Conservation (phyloP, 257 asterid genomes). For the Euphrasia confusa region DNA sequence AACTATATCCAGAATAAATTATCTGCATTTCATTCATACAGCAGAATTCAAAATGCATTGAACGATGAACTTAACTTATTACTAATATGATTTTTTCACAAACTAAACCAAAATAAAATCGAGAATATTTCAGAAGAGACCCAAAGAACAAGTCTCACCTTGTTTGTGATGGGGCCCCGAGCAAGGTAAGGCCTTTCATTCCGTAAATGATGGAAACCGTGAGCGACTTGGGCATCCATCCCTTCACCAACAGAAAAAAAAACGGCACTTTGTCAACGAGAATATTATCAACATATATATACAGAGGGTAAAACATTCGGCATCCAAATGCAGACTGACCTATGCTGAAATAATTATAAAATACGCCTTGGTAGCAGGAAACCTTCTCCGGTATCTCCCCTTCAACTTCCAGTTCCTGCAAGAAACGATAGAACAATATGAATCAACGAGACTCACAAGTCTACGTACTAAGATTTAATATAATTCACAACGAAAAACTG, state of each 20-base stretch:
- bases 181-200: slow-evolving; percentile 91
- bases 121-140: too few species aligned
- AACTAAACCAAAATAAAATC: background rate
- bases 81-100: background rate
- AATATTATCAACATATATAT: slow-evolving; percentile 16
- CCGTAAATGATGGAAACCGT: slow-evolving; percentile 92
- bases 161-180: slow-evolving; percentile 72
- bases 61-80: too few species aligned
- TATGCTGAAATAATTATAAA: slow-evolving; percentile 95
- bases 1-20: slow-evolving; percentile 88
- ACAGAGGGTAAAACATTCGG: slow-evolving; percentile 8
- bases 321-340: slow-evolving; percentile 44
- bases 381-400: slow-evolving; percentile 63
- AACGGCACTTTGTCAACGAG: slow-evolving; percentile 9
- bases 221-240: slow-evolving; percentile 97
- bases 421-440: background rate
- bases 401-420: slow-evolving; percentile 64
- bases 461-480: background rate
- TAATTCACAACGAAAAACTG: background rate
- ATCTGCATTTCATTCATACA: slow-evolving; percentile 43
- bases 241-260: slow-evolving; percentile 42
- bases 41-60: slow-evolving; percentile 20
- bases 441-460: too few species aligned
- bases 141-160: slow-evolving; percentile 40
- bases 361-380: slow-evolving; percentile 79